Evolutionary conservation across 1,139 yeast genomes (phyloP), one percentile per base, ranked within the genome.

Genomic region (Geotrichum histeridarum): DNA sequence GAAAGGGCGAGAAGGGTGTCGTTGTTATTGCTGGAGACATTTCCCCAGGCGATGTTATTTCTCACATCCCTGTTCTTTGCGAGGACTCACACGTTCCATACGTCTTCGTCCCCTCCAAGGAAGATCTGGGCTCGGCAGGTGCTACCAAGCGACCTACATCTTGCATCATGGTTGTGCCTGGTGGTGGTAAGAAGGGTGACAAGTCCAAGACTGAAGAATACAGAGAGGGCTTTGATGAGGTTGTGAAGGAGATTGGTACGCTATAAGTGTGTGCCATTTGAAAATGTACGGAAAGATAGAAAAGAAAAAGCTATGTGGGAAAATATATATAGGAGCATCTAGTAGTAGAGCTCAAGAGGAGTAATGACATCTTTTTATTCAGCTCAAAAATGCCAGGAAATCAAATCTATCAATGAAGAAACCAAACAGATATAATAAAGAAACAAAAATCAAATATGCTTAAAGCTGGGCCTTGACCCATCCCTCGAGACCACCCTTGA

Each of bases 111-210:
- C 99, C 99, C 64, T 89, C 97, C 53, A 93, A 93, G 75, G 98
- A 93, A 76, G 99, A 93, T 69, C 80, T 94, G 63, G 99, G 99
- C 41, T 86, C 95, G 60, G 99, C 99, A 35, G 98, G 99, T 68
- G 96, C 97, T 59, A 93, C 99, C 59, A 93, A 93, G 78, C 85
- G 99, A 78, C 99, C 99, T 64, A 94, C 99, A 39, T 89, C 97
- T 43, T 91, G 96, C 72, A 96, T 94, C 48, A 89, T 94, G 91
- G 81, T 94, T 66, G 95, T 91, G 54, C 99, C 99, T 66, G 96
- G 96, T 56, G 95, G 96, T 57, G 93, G 93, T 57, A 87, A 88
- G 75, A 84, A 83, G 66, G 89, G 86, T 66, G 86, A 88, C 67
- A 79, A 81, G 66, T 76, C 80, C 63, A 66, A 67, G 66, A 79